Percentiles rank a stretch among this genome's conserved stretches.
These are phyloP conservation scores for Neoarthrinium moseri DNA, from an alignment of 2,329 filamentous ascomycete species.

Conservation along the genomic window DNA sequence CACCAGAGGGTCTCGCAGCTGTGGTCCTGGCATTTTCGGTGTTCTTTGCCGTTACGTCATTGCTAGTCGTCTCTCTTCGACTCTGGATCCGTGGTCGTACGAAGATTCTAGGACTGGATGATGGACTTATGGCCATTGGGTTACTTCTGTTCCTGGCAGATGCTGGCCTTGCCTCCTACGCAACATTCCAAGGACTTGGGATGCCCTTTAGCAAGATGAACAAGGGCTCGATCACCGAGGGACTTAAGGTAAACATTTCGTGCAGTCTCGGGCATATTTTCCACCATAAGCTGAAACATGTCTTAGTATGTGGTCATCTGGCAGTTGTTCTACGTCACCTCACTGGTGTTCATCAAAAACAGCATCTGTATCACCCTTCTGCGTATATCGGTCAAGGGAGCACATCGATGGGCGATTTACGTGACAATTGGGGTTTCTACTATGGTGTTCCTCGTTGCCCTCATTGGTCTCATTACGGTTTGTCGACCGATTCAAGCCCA, in stretches of 20 bases:
- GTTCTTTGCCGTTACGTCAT: conserved; percentile 5
- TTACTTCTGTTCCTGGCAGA: not conserved
- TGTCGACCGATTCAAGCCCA: conserved; percentile 8
- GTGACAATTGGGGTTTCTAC: conserved; percentile 1
- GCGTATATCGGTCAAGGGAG: conserved; percentile 7
- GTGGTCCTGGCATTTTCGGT: conserved; percentile 3
- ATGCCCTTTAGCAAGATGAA: not conserved
- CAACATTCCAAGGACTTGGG: conserved; percentile 6
- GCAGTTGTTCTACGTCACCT: conserved; percentile 10
- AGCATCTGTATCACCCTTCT: conserved; percentile 11
- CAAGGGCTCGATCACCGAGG: not conserved
- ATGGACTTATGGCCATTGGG: conserved; percentile 1
- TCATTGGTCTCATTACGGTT: conserved; percentile 5
- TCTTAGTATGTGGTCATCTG: conserved; percentile 9
- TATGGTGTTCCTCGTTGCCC: not conserved
- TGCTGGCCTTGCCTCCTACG: conserved; percentile 4
- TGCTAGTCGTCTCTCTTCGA: not conserved
- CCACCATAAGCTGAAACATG: not conserved
- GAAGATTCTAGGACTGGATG: conserved; percentile 4
- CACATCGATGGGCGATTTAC: conserved; percentile 7
- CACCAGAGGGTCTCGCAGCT: conserved; percentile 1
- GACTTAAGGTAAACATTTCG: not conserved
- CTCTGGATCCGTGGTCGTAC: conserved; percentile 4
- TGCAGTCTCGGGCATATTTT: not conserved
- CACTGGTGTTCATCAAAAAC: conserved; percentile 7